Percentiles rank a stretch among this genome's conserved stretches.
Conservation (phyloP, 2,329 filamentous ascomycete genomes). For the Colletotrichum higginsianum region DNA sequence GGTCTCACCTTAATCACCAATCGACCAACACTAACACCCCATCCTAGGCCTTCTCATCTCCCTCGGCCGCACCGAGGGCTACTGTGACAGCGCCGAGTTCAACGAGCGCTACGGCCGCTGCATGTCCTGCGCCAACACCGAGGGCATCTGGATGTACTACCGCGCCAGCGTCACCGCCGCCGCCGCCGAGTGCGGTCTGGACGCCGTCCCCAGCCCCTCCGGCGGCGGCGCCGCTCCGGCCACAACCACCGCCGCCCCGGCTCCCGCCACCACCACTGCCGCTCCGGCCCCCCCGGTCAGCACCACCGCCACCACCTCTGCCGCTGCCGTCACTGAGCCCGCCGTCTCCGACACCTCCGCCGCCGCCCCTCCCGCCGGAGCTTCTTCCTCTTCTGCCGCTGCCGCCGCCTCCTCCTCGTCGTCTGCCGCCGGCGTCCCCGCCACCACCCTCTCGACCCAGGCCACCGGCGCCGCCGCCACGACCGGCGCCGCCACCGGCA, state of each 20-base stretch:
- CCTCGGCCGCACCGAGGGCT: slow-evolving; percentile 52
- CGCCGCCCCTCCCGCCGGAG: background rate
- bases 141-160: slow-evolving; percentile 62
- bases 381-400: slow-evolving; percentile 1
- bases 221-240: slow-evolving; percentile 14
- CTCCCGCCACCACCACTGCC: slow-evolving; percentile 10
- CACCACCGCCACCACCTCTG: background rate
- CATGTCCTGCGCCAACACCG: slow-evolving; percentile 59
- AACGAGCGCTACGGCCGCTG: slow-evolving; percentile 57
- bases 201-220: slow-evolving; percentile 30
- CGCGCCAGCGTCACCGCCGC: slow-evolving; percentile 52
- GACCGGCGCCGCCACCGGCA: slow-evolving; percentile 2
- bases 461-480: slow-evolving; percentile 12
- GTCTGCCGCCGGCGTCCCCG: background rate
- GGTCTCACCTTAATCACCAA: background rate
- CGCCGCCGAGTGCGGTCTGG: slow-evolving; percentile 45
- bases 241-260: slow-evolving; percentile 15
- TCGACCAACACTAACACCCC: too few species aligned
- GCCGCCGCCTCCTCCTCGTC: slow-evolving; percentile 5
- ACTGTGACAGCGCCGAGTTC: slow-evolving; percentile 58
- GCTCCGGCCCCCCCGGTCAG: background rate
- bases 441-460: slow-evolving; percentile 23
- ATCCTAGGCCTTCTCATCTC: slow-evolving; percentile 48
- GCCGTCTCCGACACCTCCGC: slow-evolving; percentile 1
- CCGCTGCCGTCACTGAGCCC: slow-evolving; percentile 4